A percentile compares a stretch with the other conserved stretches of the same genome.
Evolutionary conservation across 257 asterid genomes (phyloP).

Genomic region (Solanum dulcamara): DNA sequence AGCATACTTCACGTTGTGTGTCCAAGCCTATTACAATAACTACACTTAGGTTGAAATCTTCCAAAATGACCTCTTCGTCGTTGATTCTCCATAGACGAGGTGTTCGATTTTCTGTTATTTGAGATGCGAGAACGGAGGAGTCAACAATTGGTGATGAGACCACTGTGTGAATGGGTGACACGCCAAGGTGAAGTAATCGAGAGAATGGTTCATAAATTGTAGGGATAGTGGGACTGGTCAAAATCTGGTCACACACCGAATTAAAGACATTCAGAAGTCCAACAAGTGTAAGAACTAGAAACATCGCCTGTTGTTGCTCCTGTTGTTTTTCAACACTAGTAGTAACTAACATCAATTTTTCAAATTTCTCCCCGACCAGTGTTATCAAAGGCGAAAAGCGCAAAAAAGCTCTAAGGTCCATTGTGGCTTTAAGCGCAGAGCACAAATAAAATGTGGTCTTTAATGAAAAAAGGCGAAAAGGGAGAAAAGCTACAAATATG

Average conservation of each 20-base stretch:
- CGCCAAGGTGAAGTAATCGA: not conserved
- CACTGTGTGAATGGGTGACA: not conserved
- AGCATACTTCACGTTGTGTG: not conserved
- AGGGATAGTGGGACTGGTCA: not conserved
- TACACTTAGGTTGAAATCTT: not conserved
- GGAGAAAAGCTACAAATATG: too few relatives aligned
- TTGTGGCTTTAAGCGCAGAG: too few relatives aligned
- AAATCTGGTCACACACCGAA: not conserved
- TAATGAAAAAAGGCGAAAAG: too few relatives aligned
- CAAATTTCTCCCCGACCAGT: not conserved
- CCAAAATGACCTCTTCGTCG: not conserved
- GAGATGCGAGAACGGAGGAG: not conserved
- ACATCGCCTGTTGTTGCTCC: not conserved
- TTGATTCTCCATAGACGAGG: not conserved
- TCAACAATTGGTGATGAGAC: not conserved
- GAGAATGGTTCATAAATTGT: not conserved
- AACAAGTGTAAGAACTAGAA: not conserved
- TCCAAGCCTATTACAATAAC: not conserved
- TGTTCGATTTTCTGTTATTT: not conserved
- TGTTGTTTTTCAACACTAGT: not conserved
- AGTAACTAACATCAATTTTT: not conserved
- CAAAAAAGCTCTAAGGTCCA: too few relatives aligned
- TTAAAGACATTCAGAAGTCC: not conserved
- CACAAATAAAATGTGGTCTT: too few relatives aligned
- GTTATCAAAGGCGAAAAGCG: too few relatives aligned